Percentiles rank a stretch among this genome's conserved stretches.
These are phyloP conservation scores for Hanseniaspora pseudoguilliermondii DNA, from an alignment of 805 yeast genomes.

Conservation along the genomic window DNA sequence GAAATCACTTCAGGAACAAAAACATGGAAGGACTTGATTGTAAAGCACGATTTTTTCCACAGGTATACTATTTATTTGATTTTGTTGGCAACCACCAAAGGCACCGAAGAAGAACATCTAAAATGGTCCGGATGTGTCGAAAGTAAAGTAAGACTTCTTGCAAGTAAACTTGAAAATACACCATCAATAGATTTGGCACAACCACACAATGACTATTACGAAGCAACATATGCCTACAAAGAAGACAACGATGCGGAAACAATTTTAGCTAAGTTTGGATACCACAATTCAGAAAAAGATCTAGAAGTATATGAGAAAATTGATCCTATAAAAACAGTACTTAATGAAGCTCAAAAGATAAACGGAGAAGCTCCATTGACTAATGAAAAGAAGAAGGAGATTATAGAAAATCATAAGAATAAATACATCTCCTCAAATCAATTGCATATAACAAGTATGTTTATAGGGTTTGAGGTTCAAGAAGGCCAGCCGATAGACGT, in stretches of 20 bases:
- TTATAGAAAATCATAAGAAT: not conserved
- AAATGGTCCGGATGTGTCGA: slow-evolving; percentile 93
- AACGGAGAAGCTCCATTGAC: slow-evolving; percentile 13
- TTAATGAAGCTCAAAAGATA: slow-evolving; percentile 24
- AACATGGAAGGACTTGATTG: slow-evolving; percentile 64
- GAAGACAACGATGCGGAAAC: slow-evolving; percentile 44
- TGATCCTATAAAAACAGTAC: slow-evolving; percentile 19
- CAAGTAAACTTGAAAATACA: slow-evolving; percentile 66
- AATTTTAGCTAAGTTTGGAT: slow-evolving; percentile 52
- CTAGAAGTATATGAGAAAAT: slow-evolving; percentile 27
- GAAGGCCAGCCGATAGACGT: slow-evolving; percentile 62
- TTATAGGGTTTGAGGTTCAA: slow-evolving; percentile 58
- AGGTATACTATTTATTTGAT: slow-evolving; percentile 79
- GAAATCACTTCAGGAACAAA: slow-evolving; percentile 52
- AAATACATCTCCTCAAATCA: slow-evolving; percentile 22
- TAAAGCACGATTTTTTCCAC: slow-evolving; percentile 68
- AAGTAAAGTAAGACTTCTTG: slow-evolving; percentile 67
- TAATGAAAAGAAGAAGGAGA: slow-evolving; percentile 15
- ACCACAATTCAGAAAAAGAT: slow-evolving; percentile 39
- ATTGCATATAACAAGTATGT: slow-evolving; percentile 60
- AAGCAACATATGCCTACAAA: slow-evolving; percentile 36
- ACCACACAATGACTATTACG: slow-evolving; percentile 74
- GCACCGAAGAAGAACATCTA: slow-evolving; percentile 65
- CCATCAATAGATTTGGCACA: slow-evolving; percentile 74
- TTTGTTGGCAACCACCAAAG: slow-evolving; percentile 62